Base-by-base conservation (phyloP, 768 basidiomycete genomes). In the Lactarius hatsudake region DNA sequence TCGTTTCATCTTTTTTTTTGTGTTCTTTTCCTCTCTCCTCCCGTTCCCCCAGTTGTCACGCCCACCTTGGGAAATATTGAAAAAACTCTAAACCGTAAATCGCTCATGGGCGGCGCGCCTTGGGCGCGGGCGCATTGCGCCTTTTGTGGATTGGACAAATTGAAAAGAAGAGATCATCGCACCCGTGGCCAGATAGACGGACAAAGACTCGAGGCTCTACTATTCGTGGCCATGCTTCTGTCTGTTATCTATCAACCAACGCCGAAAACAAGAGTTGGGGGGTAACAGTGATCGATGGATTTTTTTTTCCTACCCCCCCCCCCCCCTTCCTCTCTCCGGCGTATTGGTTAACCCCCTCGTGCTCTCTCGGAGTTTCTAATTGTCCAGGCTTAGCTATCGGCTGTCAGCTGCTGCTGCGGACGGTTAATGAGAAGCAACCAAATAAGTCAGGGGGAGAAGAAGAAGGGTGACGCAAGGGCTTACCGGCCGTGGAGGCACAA, bases 401-500 rank as follows among this genome's bases (percentile, higher is more conserved):
- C 51, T 53, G 51, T 53, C 51, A 53, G 51, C 51, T 51, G 48
- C 51, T 48, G 48, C 48, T 15, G 23, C 51, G 26, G 23, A 26
- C 26, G 23, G 23, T 26, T 18, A 10, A 12, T 4, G 48, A 26
- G 40, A 43, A 18, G 23, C 17, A 32, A 54, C 13, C 5, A 56
- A 18, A 55, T 17, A 18, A 26, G 30, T 30, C 32, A 30, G 30
- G 48, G 61, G 13, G 30, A 30, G 17, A 36, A 23, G 12, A 12
- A 23, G n/a, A n/a, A n/a, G 32, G 12, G 13, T 38, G 36, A 38
- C 10, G 23, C n/a, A 26, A 13, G 17, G 13, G 55, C 62, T 63
- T 58, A 64, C 67, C 54, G 62, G 67, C 53, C 67, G 32, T 68
- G 67, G 67, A 18, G 67, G 67, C 9, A 68, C 59, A 5, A 68